phyloP scores from a whole-genome alignment of 805 yeast genomes.

The Spathaspora sp. region DNA sequence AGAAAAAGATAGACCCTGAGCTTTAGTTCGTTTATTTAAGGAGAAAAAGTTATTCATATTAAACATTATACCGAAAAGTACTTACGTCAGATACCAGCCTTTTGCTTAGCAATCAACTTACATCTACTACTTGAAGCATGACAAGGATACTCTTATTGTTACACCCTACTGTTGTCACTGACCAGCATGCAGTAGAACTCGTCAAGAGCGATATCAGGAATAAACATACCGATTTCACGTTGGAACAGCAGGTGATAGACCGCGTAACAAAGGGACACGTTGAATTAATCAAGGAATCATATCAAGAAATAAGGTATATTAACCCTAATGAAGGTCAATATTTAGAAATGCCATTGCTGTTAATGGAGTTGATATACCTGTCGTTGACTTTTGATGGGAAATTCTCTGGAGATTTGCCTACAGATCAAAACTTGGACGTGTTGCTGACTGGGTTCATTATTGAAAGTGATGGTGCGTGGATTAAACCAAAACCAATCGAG shows the following conservation, averaged over 20 bases:
- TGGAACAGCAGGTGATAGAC: conserved; percentile 55
- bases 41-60: not conserved
- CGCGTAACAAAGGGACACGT: conserved; percentile 50
- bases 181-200: conserved; percentile 42
- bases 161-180: conserved; percentile 66
- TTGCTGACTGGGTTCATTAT: conserved; percentile 63
- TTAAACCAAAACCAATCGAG: conserved; percentile 43
- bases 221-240: conserved; percentile 21
- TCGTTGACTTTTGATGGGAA: conserved; percentile 43
- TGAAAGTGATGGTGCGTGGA: conserved; percentile 44
- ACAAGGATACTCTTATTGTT: conserved; percentile 43
- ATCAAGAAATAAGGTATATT: conserved; percentile 46
- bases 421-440: conserved; percentile 54
- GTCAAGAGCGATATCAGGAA: conserved; percentile 29
- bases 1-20: not conserved
- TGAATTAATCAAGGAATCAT: conserved; percentile 30
- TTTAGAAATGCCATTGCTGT: conserved; percentile 45
- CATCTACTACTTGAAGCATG: not conserved
- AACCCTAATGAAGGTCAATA: conserved; percentile 46
- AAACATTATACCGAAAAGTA: too few species aligned
- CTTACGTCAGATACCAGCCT: not conserved
- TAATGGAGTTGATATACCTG: conserved; percentile 34
- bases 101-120: not conserved
- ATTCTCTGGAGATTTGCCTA: conserved; percentile 52
- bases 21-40: not conserved